Percentiles rank a stretch among this genome's conserved stretches.
Evolutionary conservation across 1,284 basidiomycete species (phyloP).

Genomic region (Sanguinoderma infundibulare): DNA sequence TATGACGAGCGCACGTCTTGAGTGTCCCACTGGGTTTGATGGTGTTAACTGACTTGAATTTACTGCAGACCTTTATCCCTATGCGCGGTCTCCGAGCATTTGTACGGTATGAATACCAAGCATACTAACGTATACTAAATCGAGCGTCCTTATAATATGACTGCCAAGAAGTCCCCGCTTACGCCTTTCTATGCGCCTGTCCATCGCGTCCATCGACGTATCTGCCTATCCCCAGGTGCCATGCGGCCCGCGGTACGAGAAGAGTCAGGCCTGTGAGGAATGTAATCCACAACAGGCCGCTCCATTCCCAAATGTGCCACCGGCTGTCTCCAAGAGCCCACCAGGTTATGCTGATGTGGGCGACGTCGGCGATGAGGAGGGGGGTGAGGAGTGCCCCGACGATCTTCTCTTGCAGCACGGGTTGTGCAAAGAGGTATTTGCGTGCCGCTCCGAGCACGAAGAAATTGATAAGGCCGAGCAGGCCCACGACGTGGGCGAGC

Average conservation of each 20-base stretch:
- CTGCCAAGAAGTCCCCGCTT: conserved; percentile 10
- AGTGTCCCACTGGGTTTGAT: too few relatives aligned
- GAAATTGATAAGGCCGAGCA: conserved; percentile 70
- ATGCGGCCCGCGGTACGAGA: conserved; percentile 68
- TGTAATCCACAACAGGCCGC: conserved; percentile 68
- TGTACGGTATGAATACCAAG: conserved; percentile 21
- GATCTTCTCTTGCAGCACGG: conserved; percentile 72
- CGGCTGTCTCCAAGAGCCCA: conserved; percentile 73
- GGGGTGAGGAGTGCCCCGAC: conserved; percentile 65
- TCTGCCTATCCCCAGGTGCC: conserved; percentile 74
- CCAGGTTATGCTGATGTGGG: conserved; percentile 67
- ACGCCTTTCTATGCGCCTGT: conserved; percentile 28
- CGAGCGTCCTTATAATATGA: conserved; percentile 2
- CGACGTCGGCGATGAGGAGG: conserved; percentile 67
- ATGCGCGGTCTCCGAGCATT: conserved; percentile 4
- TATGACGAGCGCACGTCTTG: conserved; percentile 58
- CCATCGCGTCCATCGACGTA: conserved; percentile 71
- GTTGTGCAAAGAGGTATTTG: conserved; percentile 58
- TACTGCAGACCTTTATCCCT: conserved; percentile 1
- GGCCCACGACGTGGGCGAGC: conserved; percentile 75
- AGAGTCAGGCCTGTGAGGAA: conserved; percentile 65
- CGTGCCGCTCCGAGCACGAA: conserved; percentile 66
- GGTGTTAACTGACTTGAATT: conserved; percentile 7
- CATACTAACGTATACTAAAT: conserved; percentile 21
- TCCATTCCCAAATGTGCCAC: conserved; percentile 67